Evolutionary conservation across 495 filamentous ascomycete species (phyloP), one percentile per base, ranked within the genome.

Genomic region (Sporormia fimetaria): DNA sequence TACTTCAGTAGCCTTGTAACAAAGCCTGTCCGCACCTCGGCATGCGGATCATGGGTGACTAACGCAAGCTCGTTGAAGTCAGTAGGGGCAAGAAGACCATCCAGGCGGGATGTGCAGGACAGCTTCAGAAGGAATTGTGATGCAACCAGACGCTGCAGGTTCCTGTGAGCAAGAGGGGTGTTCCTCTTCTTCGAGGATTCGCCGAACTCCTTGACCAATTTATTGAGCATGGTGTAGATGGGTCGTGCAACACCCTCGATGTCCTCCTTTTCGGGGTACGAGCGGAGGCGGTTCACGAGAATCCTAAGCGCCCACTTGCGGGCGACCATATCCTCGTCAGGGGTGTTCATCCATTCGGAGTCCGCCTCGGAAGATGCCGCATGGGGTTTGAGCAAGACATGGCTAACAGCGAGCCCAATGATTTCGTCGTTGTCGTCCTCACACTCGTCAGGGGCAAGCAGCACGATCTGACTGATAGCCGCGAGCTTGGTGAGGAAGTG

Each of bases 251-350:
- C 66, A 11, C 76, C 73, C 40, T 74, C 74, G 45, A 82, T 74
- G 34, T 72, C 71, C 12, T 57, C 56, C 9, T 68, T 63, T 14
- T 75, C 75, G 39, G 71, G 65, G 11, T 69, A 64, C 14, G 81
- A 78, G 17, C 83, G 76, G 2, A 95, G 67, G 29, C 81, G 74
- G 56, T 95, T 99, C 18, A 93, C 84, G 14, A 95, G 72, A 22
- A 84, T 78, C 53, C 80, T 86, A 23, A 96, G 67, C n/a, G 88
- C 83, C 69, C 87, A 85, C 36, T 76, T 71, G 58, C 96, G 95
- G 14, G 85, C 82, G 25, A 77, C 70, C 11, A 78, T 76, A 49
- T 96, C 86, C 12, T 87, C 78, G 30, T 94, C 85, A 22, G 81
- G 56, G 10, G 72, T 66, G 2, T 70, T 66, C 37, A 87, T 76